Percentiles rank a stretch among this genome's conserved stretches.
Conservation (phyloP, 176 grass and related monocot genomes). For the Cenchrus americanus region DNA sequence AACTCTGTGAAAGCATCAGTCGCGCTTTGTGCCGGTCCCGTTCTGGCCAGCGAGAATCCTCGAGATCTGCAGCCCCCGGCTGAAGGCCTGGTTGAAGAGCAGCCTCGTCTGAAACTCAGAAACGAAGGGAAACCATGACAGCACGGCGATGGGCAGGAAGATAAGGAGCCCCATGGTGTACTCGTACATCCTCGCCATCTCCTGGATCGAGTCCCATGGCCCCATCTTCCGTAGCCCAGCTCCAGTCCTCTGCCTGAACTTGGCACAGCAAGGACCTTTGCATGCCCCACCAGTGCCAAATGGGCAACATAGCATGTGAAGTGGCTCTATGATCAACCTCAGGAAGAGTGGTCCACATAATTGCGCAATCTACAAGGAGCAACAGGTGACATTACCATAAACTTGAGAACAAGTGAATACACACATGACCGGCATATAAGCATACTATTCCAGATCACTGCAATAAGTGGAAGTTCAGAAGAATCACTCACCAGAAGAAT, state of each 20-base stretch:
- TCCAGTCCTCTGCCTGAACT: conserved; percentile 54
- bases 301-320: conserved; percentile 32
- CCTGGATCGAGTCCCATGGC: conserved; percentile 67
- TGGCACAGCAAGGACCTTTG: conserved; percentile 51
- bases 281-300: conserved; percentile 34
- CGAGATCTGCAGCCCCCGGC: conserved; percentile 71
- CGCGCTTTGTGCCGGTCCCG: conserved; percentile 3
- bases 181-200: conserved; percentile 69
- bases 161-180: conserved; percentile 71
- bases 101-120: conserved; percentile 76
- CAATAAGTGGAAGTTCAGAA: neutral
- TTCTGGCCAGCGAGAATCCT: conserved; percentile 72
- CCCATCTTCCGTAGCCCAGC: conserved; percentile 51
- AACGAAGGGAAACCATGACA: conserved; percentile 77
- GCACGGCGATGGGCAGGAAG: conserved; percentile 56
- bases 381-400: neutral
- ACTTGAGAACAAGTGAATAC: neutral
- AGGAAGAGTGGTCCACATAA: conserved; percentile 39
- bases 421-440: neutral
- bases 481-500: conserved; percentile 62
- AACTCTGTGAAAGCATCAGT: neutral
- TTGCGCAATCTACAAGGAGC: conserved; percentile 42
- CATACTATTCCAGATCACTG: neutral
- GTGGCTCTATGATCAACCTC: conserved; percentile 40
- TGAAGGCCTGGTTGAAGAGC: conserved; percentile 85